These are phyloP conservation scores for Ganoderma lingzhi DNA, from an alignment of 1,284 basidiomycete genomes.

Conservation along the genomic window DNA sequence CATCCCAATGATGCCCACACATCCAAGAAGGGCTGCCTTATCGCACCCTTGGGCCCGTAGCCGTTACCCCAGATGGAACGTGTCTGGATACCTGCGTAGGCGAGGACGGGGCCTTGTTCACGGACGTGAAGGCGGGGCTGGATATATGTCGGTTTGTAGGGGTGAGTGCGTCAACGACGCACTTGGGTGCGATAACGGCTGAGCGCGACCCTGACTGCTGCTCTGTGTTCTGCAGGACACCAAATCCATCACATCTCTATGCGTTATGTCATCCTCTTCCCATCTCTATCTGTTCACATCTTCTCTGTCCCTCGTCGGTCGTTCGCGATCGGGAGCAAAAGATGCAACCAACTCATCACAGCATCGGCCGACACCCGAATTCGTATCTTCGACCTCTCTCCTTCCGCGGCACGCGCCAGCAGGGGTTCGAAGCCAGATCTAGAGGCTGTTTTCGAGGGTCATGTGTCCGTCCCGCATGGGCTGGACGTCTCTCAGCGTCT, in stretches of 20 bases:
- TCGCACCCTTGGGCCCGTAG: constrained; percentile 88
- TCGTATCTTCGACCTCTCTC: constrained; percentile 88
- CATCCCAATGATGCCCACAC: constrained; percentile 20
- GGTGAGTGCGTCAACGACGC: constrained; percentile 57
- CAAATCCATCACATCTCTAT: constrained; percentile 68
- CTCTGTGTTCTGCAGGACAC: constrained; percentile 59
- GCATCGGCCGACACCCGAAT: constrained; percentile 91
- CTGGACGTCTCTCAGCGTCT: constrained; percentile 70
- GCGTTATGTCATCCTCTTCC: constrained; percentile 68
- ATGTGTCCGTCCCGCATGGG: constrained; percentile 90
- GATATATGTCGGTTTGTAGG: constrained; percentile 84
- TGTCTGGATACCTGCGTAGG: constrained; percentile 88
- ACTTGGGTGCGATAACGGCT: constrained; percentile 6
- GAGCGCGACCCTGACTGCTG: constrained; percentile 6
- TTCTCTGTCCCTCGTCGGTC: constrained; percentile 64
- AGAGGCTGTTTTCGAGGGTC: constrained; percentile 85
- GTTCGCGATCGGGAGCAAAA: constrained; percentile 48
- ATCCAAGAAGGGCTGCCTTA: constrained; percentile 79
- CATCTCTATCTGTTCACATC: constrained; percentile 75
- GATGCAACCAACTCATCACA: constrained; percentile 81
- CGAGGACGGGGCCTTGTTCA: constrained; percentile 82
- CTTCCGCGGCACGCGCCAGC: constrained; percentile 60
- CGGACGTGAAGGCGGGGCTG: constrained; percentile 78
- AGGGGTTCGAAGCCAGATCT: constrained; percentile 64
- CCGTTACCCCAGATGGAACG: constrained; percentile 81